Percentiles rank a stretch among this genome's conserved stretches.
phyloP scores from a whole-genome alignment of 2,329 filamentous ascomycete species.

The Botrytis pseudocinerea region DNA sequence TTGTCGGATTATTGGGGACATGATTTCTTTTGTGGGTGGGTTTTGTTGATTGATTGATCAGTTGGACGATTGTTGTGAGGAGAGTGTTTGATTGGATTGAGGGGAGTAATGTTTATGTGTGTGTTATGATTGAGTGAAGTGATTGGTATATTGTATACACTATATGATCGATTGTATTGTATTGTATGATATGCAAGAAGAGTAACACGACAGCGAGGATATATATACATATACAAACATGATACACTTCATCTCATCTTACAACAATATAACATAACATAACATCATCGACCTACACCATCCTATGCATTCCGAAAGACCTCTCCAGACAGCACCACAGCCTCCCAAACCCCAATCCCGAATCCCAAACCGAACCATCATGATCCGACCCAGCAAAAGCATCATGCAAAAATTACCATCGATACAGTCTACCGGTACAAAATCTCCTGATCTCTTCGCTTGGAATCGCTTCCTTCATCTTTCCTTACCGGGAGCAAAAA shows the following conservation, averaged over 20 bases:
- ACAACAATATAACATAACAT: not conserved
- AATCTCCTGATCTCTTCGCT: conserved; percentile 11
- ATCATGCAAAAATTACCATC: not conserved
- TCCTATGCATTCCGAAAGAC: not conserved
- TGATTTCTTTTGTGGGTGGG: not conserved
- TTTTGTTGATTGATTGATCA: not conserved
- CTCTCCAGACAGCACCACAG: not conserved
- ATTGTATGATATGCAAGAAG: not conserved
- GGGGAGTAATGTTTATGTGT: not conserved
- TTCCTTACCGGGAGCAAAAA: not conserved
- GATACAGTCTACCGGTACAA: not conserved
- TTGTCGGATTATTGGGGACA: conserved; percentile 21
- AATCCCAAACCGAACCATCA: conserved; percentile 6
- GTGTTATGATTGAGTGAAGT: conserved; percentile 8
- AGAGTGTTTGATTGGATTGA: not conserved
- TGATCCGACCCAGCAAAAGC: not conserved
- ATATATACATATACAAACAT: not conserved
- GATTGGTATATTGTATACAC: not conserved
- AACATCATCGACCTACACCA: not conserved
- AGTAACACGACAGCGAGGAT: not conserved
- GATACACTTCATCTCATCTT: not conserved
- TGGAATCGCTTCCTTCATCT: not conserved
- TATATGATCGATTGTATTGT: conserved; percentile 2
- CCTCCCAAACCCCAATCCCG: not conserved
- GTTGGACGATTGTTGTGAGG: not conserved